These are phyloP conservation scores for Rosellinia necatrix DNA, from an alignment of 2,329 filamentous ascomycete genomes.

Conservation along the genomic window DNA sequence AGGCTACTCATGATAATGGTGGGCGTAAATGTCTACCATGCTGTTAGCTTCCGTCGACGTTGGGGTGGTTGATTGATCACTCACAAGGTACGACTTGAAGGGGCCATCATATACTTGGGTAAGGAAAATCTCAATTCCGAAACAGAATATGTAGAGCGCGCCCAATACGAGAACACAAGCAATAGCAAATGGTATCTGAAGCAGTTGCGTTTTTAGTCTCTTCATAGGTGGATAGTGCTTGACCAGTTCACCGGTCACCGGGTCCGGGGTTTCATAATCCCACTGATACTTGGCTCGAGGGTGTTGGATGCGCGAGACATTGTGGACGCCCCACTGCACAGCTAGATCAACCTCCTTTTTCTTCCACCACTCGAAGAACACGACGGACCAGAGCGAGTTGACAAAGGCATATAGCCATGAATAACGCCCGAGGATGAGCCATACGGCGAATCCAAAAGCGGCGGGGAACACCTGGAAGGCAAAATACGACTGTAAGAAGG, in stretches of 20 bases:
- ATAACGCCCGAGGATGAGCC: constrained; percentile 83
- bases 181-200: constrained; percentile 85
- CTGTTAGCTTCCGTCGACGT: constrained; percentile 17
- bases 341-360: constrained; percentile 86
- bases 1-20: constrained; percentile 83
- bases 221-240: constrained; percentile 77
- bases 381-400: constrained; percentile 82
- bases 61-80: constrained; percentile 38
- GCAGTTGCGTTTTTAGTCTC: constrained; percentile 74
- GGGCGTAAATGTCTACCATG: constrained; percentile 75
- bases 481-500: constrained; percentile 91
- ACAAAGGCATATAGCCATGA: constrained; percentile 79
- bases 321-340: constrained; percentile 85
- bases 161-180: constrained; percentile 74
- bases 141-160: constrained; percentile 81
- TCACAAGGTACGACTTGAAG: constrained; percentile 80
- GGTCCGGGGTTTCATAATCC: constrained; percentile 77
- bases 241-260: constrained; percentile 78
- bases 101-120: constrained; percentile 91
- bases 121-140: constrained; percentile 94
- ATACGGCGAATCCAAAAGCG: constrained; percentile 74
- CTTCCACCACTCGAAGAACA: constrained; percentile 97
- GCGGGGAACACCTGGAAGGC: constrained; percentile 83
- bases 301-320: constrained; percentile 79
- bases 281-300: constrained; percentile 78